Conservation (phyloP, 345 rosid genomes). For the Bruguiera gymnorhiza region DNA sequence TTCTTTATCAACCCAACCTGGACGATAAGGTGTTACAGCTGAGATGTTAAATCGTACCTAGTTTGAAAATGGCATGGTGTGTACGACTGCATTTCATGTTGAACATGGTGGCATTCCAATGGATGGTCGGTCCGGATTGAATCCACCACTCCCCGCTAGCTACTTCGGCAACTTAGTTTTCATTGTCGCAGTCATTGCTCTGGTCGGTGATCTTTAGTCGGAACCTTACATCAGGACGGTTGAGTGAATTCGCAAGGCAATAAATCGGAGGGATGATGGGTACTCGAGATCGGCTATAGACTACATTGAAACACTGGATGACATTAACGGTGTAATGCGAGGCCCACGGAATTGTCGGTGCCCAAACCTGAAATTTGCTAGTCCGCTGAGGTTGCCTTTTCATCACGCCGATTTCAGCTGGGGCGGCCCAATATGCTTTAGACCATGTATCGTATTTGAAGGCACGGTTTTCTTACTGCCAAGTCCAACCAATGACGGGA, state of each 20-base stretch:
- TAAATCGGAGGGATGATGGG: constrained; percentile 11
- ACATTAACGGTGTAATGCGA: not conserved
- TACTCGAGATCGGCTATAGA: constrained; percentile 20
- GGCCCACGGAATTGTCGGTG: not conserved
- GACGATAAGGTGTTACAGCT: too few relatives aligned
- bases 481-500: not conserved
- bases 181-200: not conserved
- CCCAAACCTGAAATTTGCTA: constrained; percentile 2
- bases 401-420: constrained; percentile 14
- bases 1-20: too few relatives aligned
- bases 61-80: too few relatives aligned
- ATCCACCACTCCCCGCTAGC: constrained; percentile 5
- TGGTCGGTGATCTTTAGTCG: constrained; percentile 1
- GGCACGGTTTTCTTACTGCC: not conserved
- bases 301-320: not conserved
- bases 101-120: not conserved
- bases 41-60: too few relatives aligned
- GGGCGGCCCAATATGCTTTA: not conserved
- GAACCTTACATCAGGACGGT: not conserved
- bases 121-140: constrained; percentile 5
- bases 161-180: constrained; percentile 12
- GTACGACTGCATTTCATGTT: too few relatives aligned
- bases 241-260: not conserved
- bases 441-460: not conserved
- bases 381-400: constrained; percentile 7